These are phyloP conservation scores for Dillenia suffruticosa DNA, from an alignment of 164 flowering plant species.

Conservation along the genomic window DNA sequence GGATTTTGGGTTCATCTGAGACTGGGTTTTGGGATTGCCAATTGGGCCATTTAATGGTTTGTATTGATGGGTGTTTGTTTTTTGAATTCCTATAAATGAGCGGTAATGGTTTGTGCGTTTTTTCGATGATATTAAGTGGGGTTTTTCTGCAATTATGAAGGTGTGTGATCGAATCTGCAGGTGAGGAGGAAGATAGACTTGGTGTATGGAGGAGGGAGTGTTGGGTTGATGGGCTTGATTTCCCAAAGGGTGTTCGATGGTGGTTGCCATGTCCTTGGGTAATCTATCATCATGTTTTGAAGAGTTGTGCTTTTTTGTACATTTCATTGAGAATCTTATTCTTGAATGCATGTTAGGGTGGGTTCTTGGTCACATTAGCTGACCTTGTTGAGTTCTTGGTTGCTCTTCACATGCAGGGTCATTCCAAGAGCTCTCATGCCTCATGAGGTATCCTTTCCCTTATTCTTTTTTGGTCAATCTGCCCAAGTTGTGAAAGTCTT, in stretches of 20 bases:
- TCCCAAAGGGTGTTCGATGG: constrained; percentile 68
- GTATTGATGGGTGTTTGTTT: no score
- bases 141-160: neutral
- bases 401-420: constrained; percentile 48
- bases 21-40: no score
- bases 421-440: constrained; percentile 94
- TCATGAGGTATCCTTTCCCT: constrained; percentile 57
- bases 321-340: neutral
- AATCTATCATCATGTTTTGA: constrained; percentile 4
- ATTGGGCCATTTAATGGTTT: no score
- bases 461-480: neutral
- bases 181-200: constrained; percentile 77
- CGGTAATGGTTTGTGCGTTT: constrained; percentile 2
- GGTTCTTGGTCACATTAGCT: constrained; percentile 8
- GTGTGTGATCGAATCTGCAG: constrained; percentile 23
- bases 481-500: no score
- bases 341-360: neutral
- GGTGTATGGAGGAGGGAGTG: constrained; percentile 98
- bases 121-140: neutral
- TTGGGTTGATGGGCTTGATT: constrained; percentile 90
- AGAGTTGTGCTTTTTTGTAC: neutral
- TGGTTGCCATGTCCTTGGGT: constrained; percentile 94
- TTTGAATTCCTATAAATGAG: neutral
- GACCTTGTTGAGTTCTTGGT: constrained; percentile 8
- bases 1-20: no score